Conservation (phyloP, 139 green algal genomes). For the Monoraphidium neglectum region DNA sequence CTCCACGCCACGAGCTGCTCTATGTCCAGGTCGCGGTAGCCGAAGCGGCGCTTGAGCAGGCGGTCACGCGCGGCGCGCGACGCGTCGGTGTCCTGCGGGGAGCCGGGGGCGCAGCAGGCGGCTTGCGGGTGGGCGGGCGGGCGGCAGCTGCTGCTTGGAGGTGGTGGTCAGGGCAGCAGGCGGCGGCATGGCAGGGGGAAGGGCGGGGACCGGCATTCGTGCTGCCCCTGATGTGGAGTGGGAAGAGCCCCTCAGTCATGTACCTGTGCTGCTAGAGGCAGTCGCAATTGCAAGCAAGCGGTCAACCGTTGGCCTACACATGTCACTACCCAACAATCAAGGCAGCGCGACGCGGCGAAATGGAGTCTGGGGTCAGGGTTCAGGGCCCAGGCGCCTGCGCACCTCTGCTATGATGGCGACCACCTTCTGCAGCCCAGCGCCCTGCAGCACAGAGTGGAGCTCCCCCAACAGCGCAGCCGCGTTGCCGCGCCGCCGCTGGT, state of each 20-base stretch:
- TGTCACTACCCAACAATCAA: too few species aligned
- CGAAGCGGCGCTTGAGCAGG: constrained; percentile 7
- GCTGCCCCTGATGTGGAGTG: too few species aligned
- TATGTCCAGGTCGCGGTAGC: not conserved
- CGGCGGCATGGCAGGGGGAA: too few species aligned
- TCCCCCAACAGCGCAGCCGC: constrained; percentile 11
- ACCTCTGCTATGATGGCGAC: constrained; percentile 11
- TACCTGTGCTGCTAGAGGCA: too few species aligned
- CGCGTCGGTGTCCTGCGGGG: not conserved
- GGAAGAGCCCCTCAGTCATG: too few species aligned
- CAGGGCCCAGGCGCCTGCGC: too few species aligned
- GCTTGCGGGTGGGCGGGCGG: not conserved
- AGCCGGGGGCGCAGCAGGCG: not conserved
- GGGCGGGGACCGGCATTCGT: too few species aligned
- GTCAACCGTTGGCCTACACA: too few species aligned
- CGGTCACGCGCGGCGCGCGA: constrained; percentile 1
- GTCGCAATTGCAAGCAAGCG: too few species aligned
- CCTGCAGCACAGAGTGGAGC: constrained; percentile 6
- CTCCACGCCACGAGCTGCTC: constrained; percentile 23
- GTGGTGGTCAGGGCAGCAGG: not conserved
- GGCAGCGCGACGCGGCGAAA: too few species aligned
- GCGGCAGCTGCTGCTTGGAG: not conserved
- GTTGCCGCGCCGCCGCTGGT: constrained; percentile 7
- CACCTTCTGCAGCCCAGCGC: constrained; percentile 18
- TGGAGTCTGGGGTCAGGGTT: too few species aligned